Evolutionary conservation across 805 yeast genomes (phyloP).

Genomic region (Phaffomyces thermotolerans): DNA sequence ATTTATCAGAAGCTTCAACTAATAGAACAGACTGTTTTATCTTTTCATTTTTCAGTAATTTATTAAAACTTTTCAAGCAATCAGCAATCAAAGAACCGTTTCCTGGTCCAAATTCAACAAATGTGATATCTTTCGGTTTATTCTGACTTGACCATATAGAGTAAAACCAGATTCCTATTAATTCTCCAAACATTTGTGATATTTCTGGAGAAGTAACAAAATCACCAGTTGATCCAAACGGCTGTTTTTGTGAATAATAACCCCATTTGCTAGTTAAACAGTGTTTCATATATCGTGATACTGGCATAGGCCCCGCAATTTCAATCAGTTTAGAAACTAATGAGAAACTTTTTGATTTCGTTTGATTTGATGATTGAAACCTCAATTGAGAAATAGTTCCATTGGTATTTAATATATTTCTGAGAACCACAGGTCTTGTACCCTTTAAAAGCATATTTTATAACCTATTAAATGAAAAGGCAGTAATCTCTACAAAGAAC

Average conservation of each 20-base stretch:
- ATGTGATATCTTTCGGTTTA: slow-evolving; percentile 39
- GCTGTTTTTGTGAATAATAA: slow-evolving; percentile 72
- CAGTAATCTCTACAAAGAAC: too few species aligned
- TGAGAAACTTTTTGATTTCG: not conserved
- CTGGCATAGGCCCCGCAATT: slow-evolving; percentile 68
- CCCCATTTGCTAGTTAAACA: slow-evolving; percentile 78
- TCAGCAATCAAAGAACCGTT: slow-evolving; percentile 74
- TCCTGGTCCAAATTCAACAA: slow-evolving; percentile 84
- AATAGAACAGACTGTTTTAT: slow-evolving; percentile 35
- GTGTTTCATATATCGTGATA: slow-evolving; percentile 72
- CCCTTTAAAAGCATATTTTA: too few species aligned
- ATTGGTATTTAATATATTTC: too few species aligned
- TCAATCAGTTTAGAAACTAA: slow-evolving; percentile 25
- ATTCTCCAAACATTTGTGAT: slow-evolving; percentile 81
- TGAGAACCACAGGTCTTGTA: too few species aligned
- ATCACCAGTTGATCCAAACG: slow-evolving; percentile 64
- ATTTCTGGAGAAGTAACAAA: slow-evolving; percentile 84
- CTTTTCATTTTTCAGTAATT: slow-evolving; percentile 27
- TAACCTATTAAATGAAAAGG: too few species aligned
- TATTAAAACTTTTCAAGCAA: slow-evolving; percentile 40
- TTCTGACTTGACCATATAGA: slow-evolving; percentile 53
- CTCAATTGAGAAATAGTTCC: not conserved
- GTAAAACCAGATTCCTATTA: slow-evolving; percentile 68
- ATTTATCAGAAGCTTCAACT: slow-evolving; percentile 66
- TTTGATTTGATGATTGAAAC: slow-evolving; percentile 8